Evolutionary conservation across 768 basidiomycete species (phyloP), one percentile per base, ranked within the genome.

Genomic region (Cystofilobasidium capitatum): DNA sequence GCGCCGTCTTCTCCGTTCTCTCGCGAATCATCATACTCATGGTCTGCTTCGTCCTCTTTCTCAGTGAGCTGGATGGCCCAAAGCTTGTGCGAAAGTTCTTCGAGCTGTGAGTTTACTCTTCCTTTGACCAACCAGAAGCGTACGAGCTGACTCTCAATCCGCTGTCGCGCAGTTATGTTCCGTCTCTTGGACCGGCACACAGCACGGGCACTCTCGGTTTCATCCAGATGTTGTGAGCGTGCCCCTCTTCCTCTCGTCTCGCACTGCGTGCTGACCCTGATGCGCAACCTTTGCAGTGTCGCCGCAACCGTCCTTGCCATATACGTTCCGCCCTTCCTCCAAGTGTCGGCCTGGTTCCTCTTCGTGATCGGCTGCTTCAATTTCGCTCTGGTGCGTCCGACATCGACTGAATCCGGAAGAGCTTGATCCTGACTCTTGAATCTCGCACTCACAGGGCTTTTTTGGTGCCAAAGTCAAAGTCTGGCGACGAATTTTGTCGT

Each of bases 351-450:
- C 57, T 93, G 93, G 81, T 86, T 94, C 81, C 83, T 94, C 69
- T 94, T 94, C 80, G 82, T 89, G 61, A 74, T 94, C 66, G 91
- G 91, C n/a, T 91, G 89, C 77, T 77, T 94, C 64, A 91, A 94
- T 79, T 85, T 91, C 71, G 76, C 91, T 67, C 80, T 70, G 51
- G 79, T 76, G 58, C 70, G 73, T 70, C 58, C n/a, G 26, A 13
- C 20, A 17, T 8, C 35, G 13, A n/a, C 44, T 26, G 12, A 16
- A 3, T 0, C 29, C 17, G 22, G 17, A 24, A 9, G 39, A 8
- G n/a, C 14, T 24, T 42, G 4, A 24, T 16, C 40, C 24, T 36
- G 10, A 47, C 12, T 29, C 3, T 37, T n/a, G n/a, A n/a, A 2
- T 36, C 16, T 58, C 8, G 31, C 3, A 5, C 29, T 24, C 22